Percentiles rank a stretch among this genome's conserved stretches.
These are phyloP conservation scores for Phytophthora crassamura DNA, from an alignment of 352 stramenopile species.

Conservation along the genomic window DNA sequence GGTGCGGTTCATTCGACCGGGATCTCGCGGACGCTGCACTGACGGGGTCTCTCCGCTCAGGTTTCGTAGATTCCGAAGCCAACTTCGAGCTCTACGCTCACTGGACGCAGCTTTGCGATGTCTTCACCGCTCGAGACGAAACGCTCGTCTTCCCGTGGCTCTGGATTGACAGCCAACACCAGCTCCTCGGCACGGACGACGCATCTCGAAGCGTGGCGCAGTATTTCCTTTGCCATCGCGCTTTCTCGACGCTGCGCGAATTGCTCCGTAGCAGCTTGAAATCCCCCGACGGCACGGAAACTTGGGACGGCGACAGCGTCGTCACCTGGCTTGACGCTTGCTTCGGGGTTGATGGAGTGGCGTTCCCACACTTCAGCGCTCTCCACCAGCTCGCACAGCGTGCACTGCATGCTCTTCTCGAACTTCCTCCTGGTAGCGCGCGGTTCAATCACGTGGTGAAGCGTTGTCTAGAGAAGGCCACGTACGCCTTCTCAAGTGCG, in stretches of 20 bases:
- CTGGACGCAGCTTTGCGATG: conserved; percentile 59
- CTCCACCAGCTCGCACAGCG: conserved; percentile 51
- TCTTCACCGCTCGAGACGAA: conserved; percentile 39
- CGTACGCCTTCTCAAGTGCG: conserved; percentile 14
- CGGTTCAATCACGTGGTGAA: conserved; percentile 29
- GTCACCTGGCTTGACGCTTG: conserved; percentile 67
- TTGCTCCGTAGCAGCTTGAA: conserved; percentile 33
- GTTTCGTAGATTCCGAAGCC: conserved; percentile 37
- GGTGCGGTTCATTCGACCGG: conserved; percentile 50
- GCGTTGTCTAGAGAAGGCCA: conserved; percentile 36
- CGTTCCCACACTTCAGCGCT: conserved; percentile 47
- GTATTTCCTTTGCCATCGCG: conserved; percentile 37
- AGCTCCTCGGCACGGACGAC: conserved; percentile 1
- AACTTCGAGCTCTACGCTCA: conserved; percentile 28
- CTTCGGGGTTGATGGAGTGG: conserved; percentile 47
- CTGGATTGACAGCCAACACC: conserved; percentile 53
- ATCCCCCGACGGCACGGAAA: conserved; percentile 5
- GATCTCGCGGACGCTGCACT: conserved; percentile 40
- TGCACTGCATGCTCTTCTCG: conserved; percentile 41
- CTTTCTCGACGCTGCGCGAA: conserved; percentile 37
- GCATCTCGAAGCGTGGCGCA: conserved; percentile 28
- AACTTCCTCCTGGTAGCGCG: conserved; percentile 22
- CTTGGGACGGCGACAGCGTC: conserved; percentile 26
- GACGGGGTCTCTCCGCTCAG: conserved; percentile 25
- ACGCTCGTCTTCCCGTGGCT: conserved; percentile 45